Percentiles rank a stretch among this genome's conserved stretches.
phyloP scores from a whole-genome alignment of 495 filamentous ascomycete genomes.

The Tuber magnatum region DNA sequence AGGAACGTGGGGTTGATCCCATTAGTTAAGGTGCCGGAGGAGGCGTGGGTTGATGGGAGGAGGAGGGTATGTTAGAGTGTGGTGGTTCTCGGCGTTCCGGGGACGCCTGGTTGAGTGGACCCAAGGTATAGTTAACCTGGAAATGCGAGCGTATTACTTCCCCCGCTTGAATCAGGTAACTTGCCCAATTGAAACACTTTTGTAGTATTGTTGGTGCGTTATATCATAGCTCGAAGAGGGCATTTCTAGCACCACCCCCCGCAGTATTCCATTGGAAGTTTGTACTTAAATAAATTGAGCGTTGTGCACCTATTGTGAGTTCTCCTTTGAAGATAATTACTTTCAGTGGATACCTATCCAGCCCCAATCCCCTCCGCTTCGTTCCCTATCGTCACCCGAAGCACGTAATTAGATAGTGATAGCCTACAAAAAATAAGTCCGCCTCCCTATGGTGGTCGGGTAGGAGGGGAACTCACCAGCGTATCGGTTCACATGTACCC shows the following conservation, averaged over 20 bases:
- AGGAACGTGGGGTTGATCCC: neutral
- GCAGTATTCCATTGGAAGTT: neutral
- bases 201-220: neutral
- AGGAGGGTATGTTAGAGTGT: neutral
- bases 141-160: neutral
- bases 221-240: neutral
- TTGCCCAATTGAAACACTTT: neutral
- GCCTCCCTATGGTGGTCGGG: neutral
- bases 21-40: neutral
- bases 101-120: neutral
- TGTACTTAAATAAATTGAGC: neutral
- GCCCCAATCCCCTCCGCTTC: neutral
- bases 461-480: too few species aligned
- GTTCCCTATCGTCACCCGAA: neutral
- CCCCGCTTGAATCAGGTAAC: neutral
- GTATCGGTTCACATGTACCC: too few species aligned
- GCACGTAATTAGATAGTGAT: neutral
- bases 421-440: neutral
- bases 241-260: too few species aligned
- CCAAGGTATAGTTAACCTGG: neutral
- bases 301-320: neutral
- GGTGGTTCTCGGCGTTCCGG: neutral
- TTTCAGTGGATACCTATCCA: neutral
- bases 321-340: neutral
- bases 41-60: neutral